These are phyloP conservation scores for Fusarium staphyleae DNA, from an alignment of 2,329 filamentous ascomycete species.

Conservation along the genomic window DNA sequence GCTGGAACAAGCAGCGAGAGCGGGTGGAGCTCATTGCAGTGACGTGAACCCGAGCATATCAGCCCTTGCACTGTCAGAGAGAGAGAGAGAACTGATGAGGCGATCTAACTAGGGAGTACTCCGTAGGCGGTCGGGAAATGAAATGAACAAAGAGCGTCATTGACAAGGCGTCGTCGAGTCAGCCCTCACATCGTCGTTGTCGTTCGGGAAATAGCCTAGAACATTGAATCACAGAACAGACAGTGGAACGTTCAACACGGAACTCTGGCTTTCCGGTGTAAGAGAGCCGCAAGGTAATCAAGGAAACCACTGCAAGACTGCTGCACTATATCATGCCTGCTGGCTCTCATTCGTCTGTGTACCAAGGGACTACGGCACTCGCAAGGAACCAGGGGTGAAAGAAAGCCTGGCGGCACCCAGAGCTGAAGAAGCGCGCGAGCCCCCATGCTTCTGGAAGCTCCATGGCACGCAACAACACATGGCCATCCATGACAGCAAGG, in stretches of 20 bases:
- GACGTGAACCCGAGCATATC: not conserved
- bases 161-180: conserved; percentile 26
- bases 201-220: conserved; percentile 23
- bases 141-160: conserved; percentile 34
- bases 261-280: conserved; percentile 1
- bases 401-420: conserved; percentile 27
- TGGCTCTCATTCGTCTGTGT: conserved; percentile 17
- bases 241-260: conserved; percentile 19
- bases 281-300: conserved; percentile 11
- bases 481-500: not conserved
- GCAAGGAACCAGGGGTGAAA: conserved; percentile 16
- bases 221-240: conserved; percentile 15
- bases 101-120: too few species aligned
- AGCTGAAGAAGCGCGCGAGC: conserved; percentile 20
- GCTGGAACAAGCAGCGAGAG: conserved; percentile 6
- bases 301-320: conserved; percentile 13
- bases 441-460: not conserved
- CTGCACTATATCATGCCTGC: conserved; percentile 16
- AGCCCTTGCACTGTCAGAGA: not conserved
- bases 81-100: not conserved
- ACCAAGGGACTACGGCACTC: conserved; percentile 16
- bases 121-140: conserved; percentile 31
- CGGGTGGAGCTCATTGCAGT: conserved; percentile 15
- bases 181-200: conserved; percentile 13
- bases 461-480: conserved; percentile 1